These are phyloP conservation scores for Mariannaea elegans DNA, from an alignment of 2,329 filamentous ascomycete species.

Conservation along the genomic window DNA sequence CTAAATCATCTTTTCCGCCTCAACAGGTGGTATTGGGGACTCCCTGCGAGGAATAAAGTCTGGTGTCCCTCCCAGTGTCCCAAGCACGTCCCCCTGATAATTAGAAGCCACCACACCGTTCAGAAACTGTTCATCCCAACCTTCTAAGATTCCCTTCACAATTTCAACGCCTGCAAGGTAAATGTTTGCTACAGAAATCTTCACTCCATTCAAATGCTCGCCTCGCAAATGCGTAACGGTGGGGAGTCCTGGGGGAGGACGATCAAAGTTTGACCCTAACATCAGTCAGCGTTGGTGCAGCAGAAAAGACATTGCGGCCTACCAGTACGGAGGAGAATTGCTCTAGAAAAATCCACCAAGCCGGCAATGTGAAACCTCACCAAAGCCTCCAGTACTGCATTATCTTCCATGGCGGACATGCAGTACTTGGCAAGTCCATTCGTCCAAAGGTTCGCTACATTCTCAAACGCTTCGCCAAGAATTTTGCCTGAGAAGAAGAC, in stretches of 20 bases:
- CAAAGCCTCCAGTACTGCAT: constrained; percentile 19
- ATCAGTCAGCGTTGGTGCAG: not conserved
- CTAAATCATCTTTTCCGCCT: not conserved
- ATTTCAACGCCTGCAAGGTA: constrained; percentile 24
- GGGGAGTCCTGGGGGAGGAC: constrained; percentile 21
- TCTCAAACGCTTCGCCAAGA: constrained; percentile 16
- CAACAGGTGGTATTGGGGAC: not conserved
- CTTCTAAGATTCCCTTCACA: constrained; percentile 18
- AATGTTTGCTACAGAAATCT: constrained; percentile 18
- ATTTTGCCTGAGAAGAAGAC: constrained; percentile 22
- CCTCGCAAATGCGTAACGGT: constrained; percentile 13
- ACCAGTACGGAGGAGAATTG: constrained; percentile 24
- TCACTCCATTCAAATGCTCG: constrained; percentile 21
- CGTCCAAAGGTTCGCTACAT: constrained; percentile 17
- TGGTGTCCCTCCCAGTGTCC: constrained; percentile 25
- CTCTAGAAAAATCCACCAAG: constrained; percentile 24
- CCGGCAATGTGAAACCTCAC: constrained; percentile 15
- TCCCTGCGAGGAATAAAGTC: constrained; percentile 10
- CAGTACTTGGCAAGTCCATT: constrained; percentile 22
- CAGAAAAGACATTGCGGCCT: not conserved
- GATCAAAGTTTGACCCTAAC: constrained; percentile 27
- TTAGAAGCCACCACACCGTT: constrained; percentile 19
- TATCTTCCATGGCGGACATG: constrained; percentile 30
- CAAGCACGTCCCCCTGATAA: constrained; percentile 28
- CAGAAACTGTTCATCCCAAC: constrained; percentile 15